Evolutionary conservation across 257 asterid genomes (phyloP).

Genomic region (Solanum commersonii): DNA sequence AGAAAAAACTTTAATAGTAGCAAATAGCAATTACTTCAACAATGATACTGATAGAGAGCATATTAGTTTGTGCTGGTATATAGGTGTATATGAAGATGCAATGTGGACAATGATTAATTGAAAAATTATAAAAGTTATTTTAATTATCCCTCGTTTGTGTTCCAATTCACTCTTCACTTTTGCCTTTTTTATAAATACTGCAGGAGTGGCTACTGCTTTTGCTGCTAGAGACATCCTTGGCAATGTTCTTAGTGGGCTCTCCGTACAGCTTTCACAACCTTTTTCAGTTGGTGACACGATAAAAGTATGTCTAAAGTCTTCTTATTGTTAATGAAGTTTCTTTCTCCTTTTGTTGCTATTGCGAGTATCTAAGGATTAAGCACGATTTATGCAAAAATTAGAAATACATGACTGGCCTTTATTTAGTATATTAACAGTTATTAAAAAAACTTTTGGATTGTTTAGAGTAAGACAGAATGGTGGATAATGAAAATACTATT

Average conservation of each 20-base stretch:
- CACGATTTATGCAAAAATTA: neutral
- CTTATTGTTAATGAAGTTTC: neutral
- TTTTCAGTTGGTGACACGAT: slow-evolving; percentile 86
- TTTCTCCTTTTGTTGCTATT: neutral
- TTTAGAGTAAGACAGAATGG: neutral
- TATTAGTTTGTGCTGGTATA: neutral
- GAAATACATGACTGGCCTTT: neutral
- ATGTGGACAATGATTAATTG: neutral
- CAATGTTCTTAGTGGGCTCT: slow-evolving; percentile 78
- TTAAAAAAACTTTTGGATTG: neutral
- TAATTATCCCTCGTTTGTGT: neutral
- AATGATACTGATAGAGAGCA: neutral
- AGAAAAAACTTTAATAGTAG: neutral
- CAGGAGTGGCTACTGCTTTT: slow-evolving; percentile 99
- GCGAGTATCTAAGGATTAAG: neutral
- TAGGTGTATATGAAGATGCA: neutral
- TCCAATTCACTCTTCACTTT: neutral
- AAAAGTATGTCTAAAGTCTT: slow-evolving; percentile 40
- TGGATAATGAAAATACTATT: neutral
- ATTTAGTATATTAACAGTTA: neutral
- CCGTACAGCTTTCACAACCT: slow-evolving; percentile 68
- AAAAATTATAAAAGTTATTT: neutral
- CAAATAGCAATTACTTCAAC: neutral
- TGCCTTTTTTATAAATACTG: slow-evolving; percentile 2
- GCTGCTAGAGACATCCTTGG: slow-evolving; percentile 90